A percentile compares a stretch with the other conserved stretches of the same genome.
Conservation (phyloP, 148 eudicot species). For the Nepenthes gracilis region DNA sequence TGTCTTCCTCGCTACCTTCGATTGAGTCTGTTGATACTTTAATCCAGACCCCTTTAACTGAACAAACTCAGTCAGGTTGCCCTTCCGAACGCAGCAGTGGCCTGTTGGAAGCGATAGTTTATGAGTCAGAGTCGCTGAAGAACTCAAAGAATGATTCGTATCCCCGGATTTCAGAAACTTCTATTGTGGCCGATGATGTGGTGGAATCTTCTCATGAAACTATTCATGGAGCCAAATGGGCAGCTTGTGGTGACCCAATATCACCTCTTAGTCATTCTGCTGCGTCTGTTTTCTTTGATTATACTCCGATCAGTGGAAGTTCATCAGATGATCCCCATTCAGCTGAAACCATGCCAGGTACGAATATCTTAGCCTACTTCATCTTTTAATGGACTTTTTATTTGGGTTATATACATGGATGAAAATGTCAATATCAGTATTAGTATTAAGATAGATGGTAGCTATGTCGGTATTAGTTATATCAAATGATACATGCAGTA, state of each 20-base stretch:
- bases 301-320: slow-evolving; percentile 36
- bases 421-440: no score
- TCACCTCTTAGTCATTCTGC: slow-evolving; percentile 67
- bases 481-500: no score
- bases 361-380: background rate
- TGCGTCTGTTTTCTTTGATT: slow-evolving; percentile 39
- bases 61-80: slow-evolving; percentile 38
- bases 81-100: slow-evolving; percentile 52
- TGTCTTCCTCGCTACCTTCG: slow-evolving; percentile 39
- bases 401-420: background rate
- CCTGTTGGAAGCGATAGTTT: slow-evolving; percentile 60
- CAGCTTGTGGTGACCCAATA: slow-evolving; percentile 37
- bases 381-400: background rate
- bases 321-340: slow-evolving; percentile 40
- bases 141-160: slow-evolving; percentile 20
- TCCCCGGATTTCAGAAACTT: slow-evolving; percentile 16
- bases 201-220: slow-evolving; percentile 28
- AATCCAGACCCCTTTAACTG: slow-evolving; percentile 49
- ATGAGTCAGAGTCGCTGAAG: slow-evolving; percentile 37
- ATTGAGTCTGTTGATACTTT: slow-evolving; percentile 54
- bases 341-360: slow-evolving; percentile 36
- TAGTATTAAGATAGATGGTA: no score
- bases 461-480: no score
- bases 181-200: slow-evolving; percentile 16
- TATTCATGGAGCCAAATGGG: slow-evolving; percentile 35